These are phyloP conservation scores for Haberlea rhodopensis DNA, from an alignment of 257 asterid genomes.

Conservation along the genomic window DNA sequence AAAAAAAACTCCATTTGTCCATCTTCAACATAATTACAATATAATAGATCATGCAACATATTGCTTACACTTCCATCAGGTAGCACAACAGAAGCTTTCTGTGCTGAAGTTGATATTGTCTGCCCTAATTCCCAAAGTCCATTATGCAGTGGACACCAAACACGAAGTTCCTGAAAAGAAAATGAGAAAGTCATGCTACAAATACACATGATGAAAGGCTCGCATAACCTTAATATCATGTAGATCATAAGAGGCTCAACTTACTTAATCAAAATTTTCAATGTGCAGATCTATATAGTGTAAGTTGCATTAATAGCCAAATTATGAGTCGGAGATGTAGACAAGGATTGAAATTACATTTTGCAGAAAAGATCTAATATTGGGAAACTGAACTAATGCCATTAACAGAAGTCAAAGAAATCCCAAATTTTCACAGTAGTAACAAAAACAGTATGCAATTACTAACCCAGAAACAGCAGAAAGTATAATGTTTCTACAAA, in stretches of 20 bases:
- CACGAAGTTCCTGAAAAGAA: slow-evolving; percentile 63
- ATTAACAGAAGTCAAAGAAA: neutral
- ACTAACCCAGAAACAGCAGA: slow-evolving; percentile 7
- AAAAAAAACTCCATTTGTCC: neutral
- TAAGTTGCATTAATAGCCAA: slow-evolving; percentile 1
- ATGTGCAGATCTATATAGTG: slow-evolving; percentile 3
- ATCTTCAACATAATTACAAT: slow-evolving; percentile 3
- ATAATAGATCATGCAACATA: slow-evolving; percentile 14
- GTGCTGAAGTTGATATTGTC: slow-evolving; percentile 72
- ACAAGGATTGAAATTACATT: neutral
- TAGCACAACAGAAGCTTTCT: slow-evolving; percentile 57
- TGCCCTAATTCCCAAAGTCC: slow-evolving; percentile 72
- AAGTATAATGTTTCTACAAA: slow-evolving; percentile 1
- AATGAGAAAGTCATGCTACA: neutral
- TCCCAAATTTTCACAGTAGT: slow-evolving; percentile 21
- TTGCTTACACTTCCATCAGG: slow-evolving; percentile 66
- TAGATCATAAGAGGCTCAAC: slow-evolving; percentile 11
- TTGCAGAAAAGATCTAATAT: slow-evolving; percentile 12
- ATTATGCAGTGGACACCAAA: slow-evolving; percentile 67
- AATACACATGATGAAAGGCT: neutral
- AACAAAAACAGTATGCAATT: neutral
- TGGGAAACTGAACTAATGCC: neutral
- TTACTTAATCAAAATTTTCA: slow-evolving; percentile 1
- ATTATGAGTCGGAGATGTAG: neutral
- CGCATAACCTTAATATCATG: slow-evolving; percentile 11